These are phyloP conservation scores for Trichosporon asahii DNA, from an alignment of 1,284 basidiomycete species.

Conservation along the genomic window DNA sequence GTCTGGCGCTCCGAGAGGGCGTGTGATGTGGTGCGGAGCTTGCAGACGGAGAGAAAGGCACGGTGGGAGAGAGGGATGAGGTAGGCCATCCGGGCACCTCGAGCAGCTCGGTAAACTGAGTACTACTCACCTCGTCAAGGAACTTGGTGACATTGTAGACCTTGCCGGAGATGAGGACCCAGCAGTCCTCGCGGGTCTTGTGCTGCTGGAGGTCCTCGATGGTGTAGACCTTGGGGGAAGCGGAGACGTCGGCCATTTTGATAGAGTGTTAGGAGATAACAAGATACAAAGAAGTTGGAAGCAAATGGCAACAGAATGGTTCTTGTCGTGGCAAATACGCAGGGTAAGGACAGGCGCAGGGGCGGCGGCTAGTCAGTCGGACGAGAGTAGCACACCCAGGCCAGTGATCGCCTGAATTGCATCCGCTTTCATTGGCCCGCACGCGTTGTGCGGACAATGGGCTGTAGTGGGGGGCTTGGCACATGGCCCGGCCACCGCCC, in stretches of 20 bases:
- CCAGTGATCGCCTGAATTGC: background rate
- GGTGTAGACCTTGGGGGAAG: slow-evolving; percentile 57
- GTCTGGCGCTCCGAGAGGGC: too few species aligned
- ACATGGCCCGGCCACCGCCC: background rate
- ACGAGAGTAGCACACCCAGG: background rate
- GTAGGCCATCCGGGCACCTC: background rate
- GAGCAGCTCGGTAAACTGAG: background rate
- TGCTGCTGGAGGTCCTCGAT: slow-evolving; percentile 71
- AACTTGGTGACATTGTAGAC: slow-evolving; percentile 95
- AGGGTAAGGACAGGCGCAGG: too few species aligned
- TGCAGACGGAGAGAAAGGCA: background rate
- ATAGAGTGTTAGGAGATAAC: background rate
- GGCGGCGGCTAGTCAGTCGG: background rate
- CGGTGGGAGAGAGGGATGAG: background rate
- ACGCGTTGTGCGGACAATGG: background rate
- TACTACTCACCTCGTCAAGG: slow-evolving; percentile 86
- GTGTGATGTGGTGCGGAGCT: too few species aligned
- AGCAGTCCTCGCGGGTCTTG: slow-evolving; percentile 69
- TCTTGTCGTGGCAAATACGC: background rate
- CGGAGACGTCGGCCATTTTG: slow-evolving; percentile 6
- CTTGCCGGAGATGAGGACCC: slow-evolving; percentile 76
- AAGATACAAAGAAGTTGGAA: background rate
- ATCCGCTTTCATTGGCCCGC: slow-evolving; percentile 5
- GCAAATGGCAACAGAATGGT: background rate
- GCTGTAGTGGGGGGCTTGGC: too few species aligned